phyloP scores from a whole-genome alignment of 345 rosid genomes.

The Syzygium oleosum region DNA sequence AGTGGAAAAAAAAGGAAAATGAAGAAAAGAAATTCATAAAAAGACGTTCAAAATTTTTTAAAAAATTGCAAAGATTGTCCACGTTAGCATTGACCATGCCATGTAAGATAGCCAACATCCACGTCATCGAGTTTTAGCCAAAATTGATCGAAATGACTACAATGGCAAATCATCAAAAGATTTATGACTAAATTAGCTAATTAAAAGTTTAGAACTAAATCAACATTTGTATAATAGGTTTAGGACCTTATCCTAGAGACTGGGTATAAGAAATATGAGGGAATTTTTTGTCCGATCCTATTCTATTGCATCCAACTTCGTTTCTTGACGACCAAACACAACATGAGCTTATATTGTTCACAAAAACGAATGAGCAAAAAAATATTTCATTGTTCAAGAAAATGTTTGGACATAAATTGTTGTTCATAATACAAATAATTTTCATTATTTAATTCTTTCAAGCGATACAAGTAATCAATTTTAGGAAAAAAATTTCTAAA shows the following conservation, averaged over 20 bases:
- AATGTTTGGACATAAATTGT: too few relatives aligned
- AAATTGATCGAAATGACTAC: neutral
- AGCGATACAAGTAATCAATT: too few relatives aligned
- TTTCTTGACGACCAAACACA: neutral
- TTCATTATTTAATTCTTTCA: too few relatives aligned
- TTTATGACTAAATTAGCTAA: neutral
- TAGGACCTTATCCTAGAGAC: neutral
- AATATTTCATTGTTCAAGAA: too few relatives aligned
- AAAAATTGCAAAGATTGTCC: neutral
- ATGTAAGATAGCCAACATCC: neutral
- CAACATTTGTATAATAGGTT: neutral
- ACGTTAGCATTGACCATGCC: fast-evolving
- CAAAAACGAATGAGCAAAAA: too few relatives aligned
- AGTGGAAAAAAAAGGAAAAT: neutral
- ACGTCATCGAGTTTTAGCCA: neutral
- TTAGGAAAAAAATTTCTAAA: too few relatives aligned
- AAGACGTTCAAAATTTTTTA: neutral
- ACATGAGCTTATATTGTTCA: neutral
- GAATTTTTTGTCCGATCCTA: neutral
- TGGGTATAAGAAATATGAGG: neutral
- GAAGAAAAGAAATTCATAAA: neutral
- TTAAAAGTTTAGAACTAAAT: neutral
- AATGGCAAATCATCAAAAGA: neutral
- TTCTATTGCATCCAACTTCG: neutral
- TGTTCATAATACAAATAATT: too few relatives aligned